These are phyloP conservation scores for Paramecium primaurelia DNA, from an alignment of 73 alveolate genomes.

Conservation along the genomic window DNA sequence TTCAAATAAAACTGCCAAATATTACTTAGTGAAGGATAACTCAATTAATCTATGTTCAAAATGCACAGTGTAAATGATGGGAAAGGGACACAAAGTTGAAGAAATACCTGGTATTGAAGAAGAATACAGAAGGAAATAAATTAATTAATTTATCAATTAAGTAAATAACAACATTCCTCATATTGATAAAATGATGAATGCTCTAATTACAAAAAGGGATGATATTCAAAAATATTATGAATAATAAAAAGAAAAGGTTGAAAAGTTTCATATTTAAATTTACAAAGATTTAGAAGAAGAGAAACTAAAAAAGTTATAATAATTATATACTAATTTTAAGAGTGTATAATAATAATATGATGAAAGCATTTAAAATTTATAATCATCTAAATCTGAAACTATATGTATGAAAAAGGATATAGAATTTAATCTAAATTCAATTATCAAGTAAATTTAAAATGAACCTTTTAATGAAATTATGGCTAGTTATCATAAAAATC, in stretches of 20 bases:
- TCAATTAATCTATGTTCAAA: neutral
- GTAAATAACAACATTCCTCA: neutral
- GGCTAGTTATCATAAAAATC: neutral
- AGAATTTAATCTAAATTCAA: neutral
- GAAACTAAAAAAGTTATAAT: neutral
- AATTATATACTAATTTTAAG: neutral
- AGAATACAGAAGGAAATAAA: neutral
- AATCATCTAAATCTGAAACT: neutral
- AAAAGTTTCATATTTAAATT: neutral
- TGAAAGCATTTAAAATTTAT: neutral
- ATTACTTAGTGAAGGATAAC: neutral
- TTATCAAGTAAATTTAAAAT: neutral
- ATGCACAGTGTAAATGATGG: neutral
- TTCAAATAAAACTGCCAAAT: neutral
- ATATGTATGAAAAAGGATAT: neutral
- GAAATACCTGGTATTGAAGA: neutral
- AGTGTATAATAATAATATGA: neutral
- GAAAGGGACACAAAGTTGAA: neutral
- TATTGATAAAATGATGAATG: neutral
- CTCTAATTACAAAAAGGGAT: neutral
- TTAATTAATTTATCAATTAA: neutral
- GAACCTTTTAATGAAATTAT: neutral
- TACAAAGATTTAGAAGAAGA: neutral
- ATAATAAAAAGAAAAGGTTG: neutral
- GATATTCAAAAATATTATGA: neutral